Percentiles rank a stretch among this genome's conserved stretches.
Evolutionary conservation across 2,329 filamentous ascomycete species (phyloP).

Genomic region (Albophoma yamanashiensis): DNA sequence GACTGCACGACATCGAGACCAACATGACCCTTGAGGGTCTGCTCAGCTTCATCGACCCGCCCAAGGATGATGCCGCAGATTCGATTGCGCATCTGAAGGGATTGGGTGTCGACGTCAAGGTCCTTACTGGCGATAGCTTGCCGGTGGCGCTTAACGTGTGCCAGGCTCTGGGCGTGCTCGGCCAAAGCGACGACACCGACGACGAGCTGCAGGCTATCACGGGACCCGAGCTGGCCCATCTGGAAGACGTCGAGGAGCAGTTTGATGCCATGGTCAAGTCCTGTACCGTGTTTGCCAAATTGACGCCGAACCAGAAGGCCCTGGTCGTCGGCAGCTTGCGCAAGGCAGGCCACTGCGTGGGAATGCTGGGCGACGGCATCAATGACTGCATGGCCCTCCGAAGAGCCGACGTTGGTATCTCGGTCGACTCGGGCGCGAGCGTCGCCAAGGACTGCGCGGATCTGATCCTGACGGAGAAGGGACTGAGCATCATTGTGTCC

Average conservation of each 20-base stretch:
- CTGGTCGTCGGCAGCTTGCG: conserved; percentile 12
- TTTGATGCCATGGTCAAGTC: conserved; percentile 11
- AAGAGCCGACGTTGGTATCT: conserved; percentile 16
- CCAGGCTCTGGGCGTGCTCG: conserved; percentile 10
- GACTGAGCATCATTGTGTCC: conserved; percentile 14
- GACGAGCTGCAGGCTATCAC: conserved; percentile 13
- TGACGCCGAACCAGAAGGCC: conserved; percentile 15
- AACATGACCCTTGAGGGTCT: conserved; percentile 15
- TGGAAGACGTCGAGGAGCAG: conserved; percentile 7
- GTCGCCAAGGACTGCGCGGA: conserved; percentile 18
- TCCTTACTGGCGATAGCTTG: conserved; percentile 16
- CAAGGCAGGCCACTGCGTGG: conserved; percentile 13
- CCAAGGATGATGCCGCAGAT: conserved; percentile 16
- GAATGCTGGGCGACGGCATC: conserved; percentile 19
- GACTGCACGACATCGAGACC: conserved; percentile 11
- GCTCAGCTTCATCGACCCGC: conserved; percentile 16
- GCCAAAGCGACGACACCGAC: conserved; percentile 6
- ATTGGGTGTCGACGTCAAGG: conserved; percentile 16
- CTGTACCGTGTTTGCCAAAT: conserved; percentile 17
- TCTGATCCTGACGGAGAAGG: conserved; percentile 17
- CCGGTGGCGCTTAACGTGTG: conserved; percentile 18
- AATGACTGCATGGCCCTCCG: conserved; percentile 18
- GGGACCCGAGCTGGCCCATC: conserved; percentile 10
- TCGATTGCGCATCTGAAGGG: conserved; percentile 11
- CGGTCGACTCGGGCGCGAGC: conserved; percentile 16